Conservation (phyloP, 2,329 filamentous ascomycete genomes). For the Fusarium sororula region DNA sequence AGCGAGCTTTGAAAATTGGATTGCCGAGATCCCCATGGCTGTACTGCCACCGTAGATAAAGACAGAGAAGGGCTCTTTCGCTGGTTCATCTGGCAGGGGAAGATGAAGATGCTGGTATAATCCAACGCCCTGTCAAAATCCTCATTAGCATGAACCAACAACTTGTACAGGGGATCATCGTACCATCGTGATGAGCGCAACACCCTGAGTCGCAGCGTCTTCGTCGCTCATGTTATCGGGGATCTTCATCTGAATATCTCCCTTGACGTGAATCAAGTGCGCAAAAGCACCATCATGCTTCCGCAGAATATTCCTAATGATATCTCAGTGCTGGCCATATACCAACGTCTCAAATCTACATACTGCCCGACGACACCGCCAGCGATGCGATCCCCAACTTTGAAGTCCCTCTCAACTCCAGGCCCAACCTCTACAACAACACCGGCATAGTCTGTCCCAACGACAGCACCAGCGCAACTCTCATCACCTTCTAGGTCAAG, state of each 20-base stretch:
- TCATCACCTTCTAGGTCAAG: not conserved
- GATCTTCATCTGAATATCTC: conserved; percentile 53
- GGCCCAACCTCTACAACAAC: conserved; percentile 56
- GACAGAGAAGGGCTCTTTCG: conserved; percentile 48
- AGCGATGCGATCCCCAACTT: conserved; percentile 57
- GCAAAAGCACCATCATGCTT: conserved; percentile 51
- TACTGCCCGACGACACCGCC: conserved; percentile 6
- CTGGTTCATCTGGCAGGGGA: conserved; percentile 54
- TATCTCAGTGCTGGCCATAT: not conserved
- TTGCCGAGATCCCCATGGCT: conserved; percentile 62
- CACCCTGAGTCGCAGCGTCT: conserved; percentile 56
- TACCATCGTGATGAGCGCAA: conserved; percentile 51
- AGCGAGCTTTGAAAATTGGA: conserved; percentile 52
- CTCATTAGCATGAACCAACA: rapidly evolving
- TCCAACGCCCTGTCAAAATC: conserved; percentile 47
- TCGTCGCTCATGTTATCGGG: conserved; percentile 51
- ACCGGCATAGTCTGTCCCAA: conserved; percentile 59
- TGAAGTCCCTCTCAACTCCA: conserved; percentile 48
- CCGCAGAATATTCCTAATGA: not conserved
- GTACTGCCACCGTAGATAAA: conserved; percentile 60
- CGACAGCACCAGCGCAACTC: conserved; percentile 13
- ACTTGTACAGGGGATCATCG: too few species aligned
- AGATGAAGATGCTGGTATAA: conserved; percentile 57
- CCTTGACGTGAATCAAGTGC: conserved; percentile 50
- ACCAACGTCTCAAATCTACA: not conserved